These are phyloP conservation scores for Aspergillus ibericus DNA, from an alignment of 2,329 filamentous ascomycete genomes.

Conservation along the genomic window DNA sequence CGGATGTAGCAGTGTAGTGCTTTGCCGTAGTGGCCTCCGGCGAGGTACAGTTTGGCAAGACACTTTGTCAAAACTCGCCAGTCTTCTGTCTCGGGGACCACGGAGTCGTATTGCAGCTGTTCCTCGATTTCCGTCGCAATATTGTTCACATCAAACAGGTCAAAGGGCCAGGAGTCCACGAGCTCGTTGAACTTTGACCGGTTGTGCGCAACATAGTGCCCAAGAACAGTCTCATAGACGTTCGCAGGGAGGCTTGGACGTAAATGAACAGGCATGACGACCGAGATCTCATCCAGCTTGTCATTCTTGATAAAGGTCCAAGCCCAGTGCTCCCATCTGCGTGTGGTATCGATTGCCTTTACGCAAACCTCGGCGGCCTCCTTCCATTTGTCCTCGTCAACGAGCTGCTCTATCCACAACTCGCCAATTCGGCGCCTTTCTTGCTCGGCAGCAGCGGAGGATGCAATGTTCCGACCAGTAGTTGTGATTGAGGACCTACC, in stretches of 20 bases:
- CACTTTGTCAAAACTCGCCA: conserved; percentile 89
- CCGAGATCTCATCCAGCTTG: conserved; percentile 85
- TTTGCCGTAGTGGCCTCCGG: conserved; percentile 76
- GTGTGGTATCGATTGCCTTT: conserved; percentile 75
- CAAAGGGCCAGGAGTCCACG: conserved; percentile 78
- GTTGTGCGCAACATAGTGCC: conserved; percentile 81
- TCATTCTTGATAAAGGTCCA: conserved; percentile 85
- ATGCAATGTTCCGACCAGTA: conserved; percentile 58
- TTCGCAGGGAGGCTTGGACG: conserved; percentile 75
- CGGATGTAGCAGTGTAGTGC: conserved; percentile 86
- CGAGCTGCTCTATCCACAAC: conserved; percentile 85
- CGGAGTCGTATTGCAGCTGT: conserved; percentile 73
- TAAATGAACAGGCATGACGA: conserved; percentile 77
- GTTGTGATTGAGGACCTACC: conserved; percentile 66
- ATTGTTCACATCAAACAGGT: conserved; percentile 76
- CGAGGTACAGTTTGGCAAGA: conserved; percentile 80
- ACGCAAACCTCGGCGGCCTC: conserved; percentile 77
- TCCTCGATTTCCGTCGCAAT: conserved; percentile 79
- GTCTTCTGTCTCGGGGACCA: conserved; percentile 75
- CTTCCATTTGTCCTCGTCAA: conserved; percentile 72
- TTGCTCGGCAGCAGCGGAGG: conserved; percentile 70
- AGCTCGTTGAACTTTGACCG: conserved; percentile 74
- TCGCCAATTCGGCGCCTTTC: conserved; percentile 92
- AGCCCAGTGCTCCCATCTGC: conserved; percentile 93
- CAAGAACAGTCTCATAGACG: conserved; percentile 85